Percentiles rank a stretch among this genome's conserved stretches.
Evolutionary conservation across 208 protist species (phyloP).

Genomic region (Trypanosoma scelopori): DNA sequence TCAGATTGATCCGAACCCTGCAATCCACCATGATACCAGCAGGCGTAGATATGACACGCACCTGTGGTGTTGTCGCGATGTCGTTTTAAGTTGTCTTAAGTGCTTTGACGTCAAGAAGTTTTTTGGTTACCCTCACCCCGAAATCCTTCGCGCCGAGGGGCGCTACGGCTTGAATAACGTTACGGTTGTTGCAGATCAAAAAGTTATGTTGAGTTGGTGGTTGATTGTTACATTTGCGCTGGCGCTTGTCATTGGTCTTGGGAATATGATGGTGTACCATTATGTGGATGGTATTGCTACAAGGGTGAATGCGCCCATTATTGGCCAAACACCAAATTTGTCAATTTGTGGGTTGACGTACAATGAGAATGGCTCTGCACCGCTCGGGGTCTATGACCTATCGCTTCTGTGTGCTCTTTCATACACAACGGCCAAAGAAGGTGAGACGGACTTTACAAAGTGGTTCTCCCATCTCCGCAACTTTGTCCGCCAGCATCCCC

Average conservation of each 20-base stretch:
- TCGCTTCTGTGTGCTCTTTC: constrained; percentile 71
- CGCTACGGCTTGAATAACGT: constrained; percentile 50
- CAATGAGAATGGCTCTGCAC: constrained; percentile 53
- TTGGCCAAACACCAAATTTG: constrained; percentile 13
- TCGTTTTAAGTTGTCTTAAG: constrained; percentile 60
- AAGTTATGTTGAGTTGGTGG: constrained; percentile 82
- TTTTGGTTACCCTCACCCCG: constrained; percentile 79
- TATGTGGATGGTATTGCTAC: constrained; percentile 48
- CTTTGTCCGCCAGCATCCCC: constrained; percentile 61
- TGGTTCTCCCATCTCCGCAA: constrained; percentile 69
- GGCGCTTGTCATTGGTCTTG: constrained; percentile 68
- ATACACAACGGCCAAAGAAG: constrained; percentile 62
- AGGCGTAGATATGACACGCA: constrained; percentile 57
- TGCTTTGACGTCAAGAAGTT: constrained; percentile 67
- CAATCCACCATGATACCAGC: constrained; percentile 34
- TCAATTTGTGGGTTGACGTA: constrained; percentile 49
- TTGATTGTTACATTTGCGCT: constrained; percentile 71
- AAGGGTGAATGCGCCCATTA: constrained; percentile 16
- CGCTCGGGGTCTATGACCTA: constrained; percentile 63
- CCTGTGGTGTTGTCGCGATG: constrained; percentile 77
- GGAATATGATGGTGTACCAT: constrained; percentile 60
- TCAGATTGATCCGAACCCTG: constrained; percentile 22
- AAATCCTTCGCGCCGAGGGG: constrained; percentile 61
- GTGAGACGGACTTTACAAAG: constrained; percentile 71
- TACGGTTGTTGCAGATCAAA: constrained; percentile 77